phyloP scores from a whole-genome alignment of 164 flowering plant genomes.

The Tetracentron sinense region DNA sequence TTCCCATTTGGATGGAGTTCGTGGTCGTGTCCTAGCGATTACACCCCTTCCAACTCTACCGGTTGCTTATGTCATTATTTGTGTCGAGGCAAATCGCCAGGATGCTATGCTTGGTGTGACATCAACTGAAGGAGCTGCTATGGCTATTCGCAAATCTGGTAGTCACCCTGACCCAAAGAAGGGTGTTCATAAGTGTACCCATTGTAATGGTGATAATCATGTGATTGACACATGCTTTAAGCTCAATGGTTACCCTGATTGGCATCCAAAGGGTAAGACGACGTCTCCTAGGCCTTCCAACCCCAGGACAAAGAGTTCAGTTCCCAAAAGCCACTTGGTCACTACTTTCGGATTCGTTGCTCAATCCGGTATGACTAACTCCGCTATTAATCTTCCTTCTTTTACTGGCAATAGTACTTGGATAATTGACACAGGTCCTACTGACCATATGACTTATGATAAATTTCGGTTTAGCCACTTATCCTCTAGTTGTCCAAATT shows the following conservation, averaged over 20 bases:
- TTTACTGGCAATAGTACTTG: conserved; percentile 10
- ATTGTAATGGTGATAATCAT: conserved; percentile 9
- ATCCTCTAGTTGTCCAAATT: conserved; percentile 4
- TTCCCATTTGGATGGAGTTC: conserved; percentile 11
- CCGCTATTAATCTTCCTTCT: background rate
- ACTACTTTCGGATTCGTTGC: conserved; percentile 6
- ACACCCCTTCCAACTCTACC: conserved; percentile 3
- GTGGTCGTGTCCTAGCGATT: conserved; percentile 6
- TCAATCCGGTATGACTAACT: background rate
- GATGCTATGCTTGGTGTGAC: conserved; percentile 12
- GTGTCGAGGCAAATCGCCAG: conserved; percentile 8
- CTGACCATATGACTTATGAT: conserved; percentile 12
- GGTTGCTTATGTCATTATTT: conserved; percentile 1
- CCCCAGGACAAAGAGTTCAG: background rate
- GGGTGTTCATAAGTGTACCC: conserved; percentile 7
- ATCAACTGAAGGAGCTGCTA: background rate
- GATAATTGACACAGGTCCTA: conserved; percentile 11
- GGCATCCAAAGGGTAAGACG: conserved; percentile 8
- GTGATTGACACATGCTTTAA: conserved; percentile 3
- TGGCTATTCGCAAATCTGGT: background rate
- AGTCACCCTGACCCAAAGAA: background rate
- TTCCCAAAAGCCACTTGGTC: background rate
- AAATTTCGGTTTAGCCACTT: background rate
- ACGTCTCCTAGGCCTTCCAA: background rate
- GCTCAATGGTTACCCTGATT: conserved; percentile 9